Evolutionary conservation across 495 filamentous ascomycete genomes (phyloP).

Genomic region (Cryomyces antarcticus): DNA sequence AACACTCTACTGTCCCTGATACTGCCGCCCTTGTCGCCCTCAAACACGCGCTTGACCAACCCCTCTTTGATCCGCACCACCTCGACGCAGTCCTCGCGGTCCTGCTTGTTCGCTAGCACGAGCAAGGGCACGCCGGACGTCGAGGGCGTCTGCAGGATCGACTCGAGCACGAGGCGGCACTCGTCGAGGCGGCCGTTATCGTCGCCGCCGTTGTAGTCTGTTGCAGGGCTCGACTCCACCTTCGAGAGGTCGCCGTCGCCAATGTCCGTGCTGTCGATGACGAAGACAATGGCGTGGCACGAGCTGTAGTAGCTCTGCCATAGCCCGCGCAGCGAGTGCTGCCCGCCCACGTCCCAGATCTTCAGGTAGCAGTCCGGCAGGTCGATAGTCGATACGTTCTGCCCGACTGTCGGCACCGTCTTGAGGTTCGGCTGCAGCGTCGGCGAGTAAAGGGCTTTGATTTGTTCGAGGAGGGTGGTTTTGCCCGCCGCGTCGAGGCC

Average conservation of each 20-base stretch:
- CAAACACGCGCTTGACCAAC: conserved; percentile 78
- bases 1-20: conserved; percentile 79
- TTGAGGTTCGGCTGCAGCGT: conserved; percentile 30
- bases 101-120: conserved; percentile 93
- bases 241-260: conserved; percentile 45
- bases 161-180: conserved; percentile 72
- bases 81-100: conserved; percentile 91
- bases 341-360: conserved; percentile 95
- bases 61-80: conserved; percentile 95
- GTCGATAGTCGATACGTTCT: conserved; percentile 81
- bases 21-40: conserved; percentile 68
- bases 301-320: conserved; percentile 91
- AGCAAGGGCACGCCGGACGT: conserved; percentile 80
- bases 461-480: conserved; percentile 90
- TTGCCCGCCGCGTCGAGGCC: conserved; percentile 97
- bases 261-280: conserved; percentile 84
- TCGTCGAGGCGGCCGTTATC: conserved; percentile 57
- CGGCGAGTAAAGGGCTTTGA: conserved; percentile 49
- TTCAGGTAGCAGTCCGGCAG: conserved; percentile 88
- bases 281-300: conserved; percentile 92
- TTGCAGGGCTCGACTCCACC: background rate
- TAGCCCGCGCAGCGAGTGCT: conserved; percentile 67
- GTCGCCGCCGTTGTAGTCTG: conserved; percentile 12
- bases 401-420: conserved; percentile 92
- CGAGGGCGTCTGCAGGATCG: conserved; percentile 65